Evolutionary conservation across 306 rosid species (phyloP), one percentile per base, ranked within the genome.

Genomic region (Hippophae rhamnoides): DNA sequence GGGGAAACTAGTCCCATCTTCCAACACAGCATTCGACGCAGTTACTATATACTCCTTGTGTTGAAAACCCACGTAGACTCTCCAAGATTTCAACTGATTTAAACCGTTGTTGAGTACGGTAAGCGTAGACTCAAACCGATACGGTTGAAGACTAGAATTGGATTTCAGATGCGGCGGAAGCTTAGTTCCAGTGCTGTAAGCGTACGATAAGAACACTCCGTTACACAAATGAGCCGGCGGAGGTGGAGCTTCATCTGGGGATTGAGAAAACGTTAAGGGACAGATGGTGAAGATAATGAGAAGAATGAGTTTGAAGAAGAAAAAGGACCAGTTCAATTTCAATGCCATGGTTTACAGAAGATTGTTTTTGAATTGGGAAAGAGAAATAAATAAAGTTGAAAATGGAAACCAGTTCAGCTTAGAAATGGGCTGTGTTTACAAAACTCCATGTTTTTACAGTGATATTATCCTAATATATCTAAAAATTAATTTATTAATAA

Each of bases 71-170:
- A 93, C 94, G 67, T 76, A 86, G 56, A 81, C 99, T 61, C 64
- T 76, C 97, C 95, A 93, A 0, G 97, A 81, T 74, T 86, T 82
- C 58, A 93, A 90, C 44, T 84, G 90, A 9, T 81, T 79, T 26
- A 55, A 79, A 8, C 94, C 99, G 74, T 84, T 86, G 87, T 89
- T 93, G 60, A 86, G 89, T 11, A 93, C 79, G 0, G 80, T 84
- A 9, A 93, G 64, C 9, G 76, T 68, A 0, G 99, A 93, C 63
- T 93, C 86, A 74, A 93, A 93, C 25, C 94, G 78, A 76, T 86
- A 82, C 0, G 94, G 81, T 61, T 93, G 99, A 11, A 10, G 3
- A 0, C 67, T 3, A 0, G 70, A 61, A 40, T 65, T 72, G 69
- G 87, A 52, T 42, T 47, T 58, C 61, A 74, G 72, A 57, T 75